Evolutionary conservation across 2,329 filamentous ascomycete species (phyloP).

Genomic region (Incumbomyces delicatus): DNA sequence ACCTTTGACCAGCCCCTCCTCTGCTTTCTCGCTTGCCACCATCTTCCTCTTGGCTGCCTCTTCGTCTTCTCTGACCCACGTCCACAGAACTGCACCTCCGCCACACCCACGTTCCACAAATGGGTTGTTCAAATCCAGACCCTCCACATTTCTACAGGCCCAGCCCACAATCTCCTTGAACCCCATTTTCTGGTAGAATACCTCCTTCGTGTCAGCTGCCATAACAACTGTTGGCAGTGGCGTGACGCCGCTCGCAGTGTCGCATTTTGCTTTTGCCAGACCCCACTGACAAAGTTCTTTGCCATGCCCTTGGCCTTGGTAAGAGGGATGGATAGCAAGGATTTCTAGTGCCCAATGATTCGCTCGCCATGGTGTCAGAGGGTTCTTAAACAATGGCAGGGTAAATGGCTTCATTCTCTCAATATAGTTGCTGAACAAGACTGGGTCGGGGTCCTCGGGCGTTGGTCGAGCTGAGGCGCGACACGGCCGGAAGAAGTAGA

Average conservation of each 20-base stretch:
- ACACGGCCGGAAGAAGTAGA: constrained; percentile 1
- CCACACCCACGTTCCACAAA: constrained; percentile 1
- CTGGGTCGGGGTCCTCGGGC: constrained; percentile 21
- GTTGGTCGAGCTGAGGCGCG: constrained; percentile 20
- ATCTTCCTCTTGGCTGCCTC: neutral
- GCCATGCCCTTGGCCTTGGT: constrained; percentile 12
- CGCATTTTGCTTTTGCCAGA: constrained; percentile 6
- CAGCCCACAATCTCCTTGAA: constrained; percentile 11
- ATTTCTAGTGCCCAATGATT: constrained; percentile 12
- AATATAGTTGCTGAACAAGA: constrained; percentile 10
- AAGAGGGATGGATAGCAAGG: constrained; percentile 9
- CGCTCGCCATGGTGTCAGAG: constrained; percentile 8
- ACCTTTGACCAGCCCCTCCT: no score
- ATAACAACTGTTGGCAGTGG: constrained; percentile 10
- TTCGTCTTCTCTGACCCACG: constrained; percentile 1
- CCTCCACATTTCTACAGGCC: constrained; percentile 4
- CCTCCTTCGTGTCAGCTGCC: constrained; percentile 9
- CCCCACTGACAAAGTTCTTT: constrained; percentile 7
- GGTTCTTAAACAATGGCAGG: neutral
- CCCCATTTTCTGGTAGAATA: constrained; percentile 11
- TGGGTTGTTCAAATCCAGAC: constrained; percentile 8
- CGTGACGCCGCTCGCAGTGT: constrained; percentile 4
- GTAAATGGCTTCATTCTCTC: constrained; percentile 5
- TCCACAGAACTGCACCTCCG: constrained; percentile 12
- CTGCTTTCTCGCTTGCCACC: no score